These are phyloP conservation scores for Acanthamoeba healyi DNA, from an alignment of 208 protist genomes.

Conservation along the genomic window DNA sequence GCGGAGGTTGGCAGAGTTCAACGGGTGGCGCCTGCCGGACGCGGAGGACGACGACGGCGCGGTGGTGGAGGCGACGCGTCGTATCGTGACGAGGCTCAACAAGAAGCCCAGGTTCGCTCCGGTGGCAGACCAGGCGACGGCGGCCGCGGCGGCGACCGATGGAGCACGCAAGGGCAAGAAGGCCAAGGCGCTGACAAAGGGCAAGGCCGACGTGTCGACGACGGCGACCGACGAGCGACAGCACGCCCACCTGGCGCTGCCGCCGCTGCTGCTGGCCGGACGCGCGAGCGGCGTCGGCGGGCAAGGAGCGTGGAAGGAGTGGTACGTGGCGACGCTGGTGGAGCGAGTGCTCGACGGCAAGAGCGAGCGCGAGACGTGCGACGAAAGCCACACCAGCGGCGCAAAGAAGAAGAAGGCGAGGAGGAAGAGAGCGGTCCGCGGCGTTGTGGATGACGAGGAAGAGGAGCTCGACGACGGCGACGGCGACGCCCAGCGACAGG, in stretches of 20 bases:
- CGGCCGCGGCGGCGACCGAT: too few relatives aligned
- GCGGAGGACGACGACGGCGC: neutral
- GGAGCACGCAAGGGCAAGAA: neutral
- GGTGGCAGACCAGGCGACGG: too few relatives aligned
- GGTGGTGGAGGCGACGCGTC: neutral
- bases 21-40: neutral
- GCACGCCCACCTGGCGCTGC: too few relatives aligned
- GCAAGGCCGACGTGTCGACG: neutral
- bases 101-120: too few relatives aligned
- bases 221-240: too few relatives aligned
- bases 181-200: neutral
- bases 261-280: too few relatives aligned
- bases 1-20: neutral
- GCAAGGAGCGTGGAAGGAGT: neutral
- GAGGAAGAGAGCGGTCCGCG: neutral
- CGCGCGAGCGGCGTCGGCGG: too few relatives aligned
- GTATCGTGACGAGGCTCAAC: neutral
- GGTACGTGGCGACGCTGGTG: neutral
- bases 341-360: slow-evolving; percentile 8
- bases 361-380: neutral
- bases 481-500: neutral
- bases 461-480: neutral
- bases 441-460: neutral
- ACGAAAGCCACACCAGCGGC: neutral
- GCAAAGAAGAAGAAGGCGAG: neutral